Conservation (phyloP, 1,139 yeast species). For the Yamadazyma membranifaciens region DNA sequence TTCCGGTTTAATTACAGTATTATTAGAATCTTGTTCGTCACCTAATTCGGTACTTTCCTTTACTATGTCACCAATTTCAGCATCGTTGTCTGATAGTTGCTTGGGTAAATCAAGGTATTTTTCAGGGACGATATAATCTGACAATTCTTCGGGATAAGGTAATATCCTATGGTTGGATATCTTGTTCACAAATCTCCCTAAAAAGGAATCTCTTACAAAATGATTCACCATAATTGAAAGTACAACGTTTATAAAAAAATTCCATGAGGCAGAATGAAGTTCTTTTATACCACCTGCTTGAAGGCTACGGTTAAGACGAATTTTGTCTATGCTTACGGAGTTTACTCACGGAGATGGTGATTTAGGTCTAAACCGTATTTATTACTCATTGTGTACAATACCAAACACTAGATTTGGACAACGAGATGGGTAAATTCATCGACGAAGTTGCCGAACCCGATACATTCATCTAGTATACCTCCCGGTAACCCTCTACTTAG, state of each 20-base stretch:
- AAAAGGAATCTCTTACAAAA: slow-evolving; percentile 32
- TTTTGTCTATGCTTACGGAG: not conserved
- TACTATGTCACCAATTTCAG: slow-evolving; percentile 5
- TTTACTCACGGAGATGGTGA: too few relatives aligned
- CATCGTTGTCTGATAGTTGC: not conserved
- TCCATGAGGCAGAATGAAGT: too few relatives aligned
- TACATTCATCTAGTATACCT: not conserved
- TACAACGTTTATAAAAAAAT: not conserved
- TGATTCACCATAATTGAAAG: slow-evolving; percentile 2
- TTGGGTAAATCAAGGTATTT: slow-evolving; percentile 21
- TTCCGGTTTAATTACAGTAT: not conserved
- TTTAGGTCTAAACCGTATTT: too few relatives aligned
- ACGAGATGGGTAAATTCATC: too few relatives aligned
- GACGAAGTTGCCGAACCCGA: not conserved
- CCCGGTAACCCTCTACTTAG: not conserved
- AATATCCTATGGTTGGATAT: slow-evolving; percentile 28
- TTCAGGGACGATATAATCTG: slow-evolving; percentile 32
- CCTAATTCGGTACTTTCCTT: slow-evolving; percentile 6
- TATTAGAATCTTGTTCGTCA: slow-evolving; percentile 5
- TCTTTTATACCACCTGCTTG: too few relatives aligned
- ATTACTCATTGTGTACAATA: too few relatives aligned
- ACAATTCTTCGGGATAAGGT: slow-evolving; percentile 28
- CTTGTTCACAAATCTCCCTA: slow-evolving; percentile 31
- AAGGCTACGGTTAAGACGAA: not conserved
- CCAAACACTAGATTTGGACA: too few relatives aligned